Percentiles rank a stretch among this genome's conserved stretches.
These are phyloP conservation scores for Salix suchowensis DNA, from an alignment of 345 rosid species.

Conservation along the genomic window DNA sequence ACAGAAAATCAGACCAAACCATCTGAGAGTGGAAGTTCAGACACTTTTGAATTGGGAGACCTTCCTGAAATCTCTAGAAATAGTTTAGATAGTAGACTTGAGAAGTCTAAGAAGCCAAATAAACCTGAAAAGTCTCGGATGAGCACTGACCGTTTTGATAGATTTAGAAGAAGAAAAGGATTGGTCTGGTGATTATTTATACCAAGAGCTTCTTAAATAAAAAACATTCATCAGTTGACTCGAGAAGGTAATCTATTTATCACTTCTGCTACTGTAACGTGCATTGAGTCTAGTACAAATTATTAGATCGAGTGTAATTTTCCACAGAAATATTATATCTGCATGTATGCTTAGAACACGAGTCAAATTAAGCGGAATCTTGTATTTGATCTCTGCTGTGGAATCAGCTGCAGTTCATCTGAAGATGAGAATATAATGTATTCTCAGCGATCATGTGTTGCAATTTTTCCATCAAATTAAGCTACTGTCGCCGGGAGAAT, in stretches of 20 bases:
- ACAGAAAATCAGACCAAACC: conserved; percentile 43
- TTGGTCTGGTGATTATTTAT: conserved; percentile 64
- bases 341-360: conserved; percentile 25
- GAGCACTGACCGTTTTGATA: conserved; percentile 85
- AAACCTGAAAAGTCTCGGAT: conserved; percentile 91
- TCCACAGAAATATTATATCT: conserved; percentile 19
- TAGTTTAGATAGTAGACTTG: conserved; percentile 92
- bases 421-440: not conserved
- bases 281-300: conserved; percentile 18
- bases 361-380: conserved; percentile 15
- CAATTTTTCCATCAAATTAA: not conserved
- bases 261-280: conserved; percentile 11
- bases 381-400: conserved; percentile 18
- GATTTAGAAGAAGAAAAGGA: conserved; percentile 65
- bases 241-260: conserved; percentile 26
- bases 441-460: not conserved
- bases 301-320: conserved; percentile 23
- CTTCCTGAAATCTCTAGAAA: conserved; percentile 87
- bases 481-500: too few species aligned
- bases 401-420: conserved; percentile 5
- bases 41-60: conserved; percentile 63
- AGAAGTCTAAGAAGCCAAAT: conserved; percentile 74
- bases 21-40: conserved; percentile 52
- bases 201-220: conserved; percentile 29
- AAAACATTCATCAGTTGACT: conserved; percentile 9